Conservation (phyloP, 2,329 filamentous ascomycete genomes). For the Pseudopyrenochaeta lycopersici region DNA sequence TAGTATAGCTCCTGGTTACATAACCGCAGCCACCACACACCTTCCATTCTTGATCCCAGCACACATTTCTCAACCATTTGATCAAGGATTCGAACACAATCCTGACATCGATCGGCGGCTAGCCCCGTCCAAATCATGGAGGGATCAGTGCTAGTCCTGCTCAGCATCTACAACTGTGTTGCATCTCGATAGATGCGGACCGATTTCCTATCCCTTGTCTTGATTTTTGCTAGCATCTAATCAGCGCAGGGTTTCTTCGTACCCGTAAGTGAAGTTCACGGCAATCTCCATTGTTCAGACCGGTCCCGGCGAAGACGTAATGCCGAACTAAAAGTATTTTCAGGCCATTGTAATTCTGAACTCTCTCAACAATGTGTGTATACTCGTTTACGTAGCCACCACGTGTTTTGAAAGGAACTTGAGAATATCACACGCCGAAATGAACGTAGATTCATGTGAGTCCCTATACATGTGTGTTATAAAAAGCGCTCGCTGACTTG, state of each 20-base stretch:
- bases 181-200: slow-evolving; percentile 54
- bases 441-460: slow-evolving; percentile 59
- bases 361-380: slow-evolving; percentile 57
- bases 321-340: slow-evolving; percentile 57
- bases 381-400: slow-evolving; percentile 61
- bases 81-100: background rate
- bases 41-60: slow-evolving; percentile 8
- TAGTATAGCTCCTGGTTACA: slow-evolving; percentile 7
- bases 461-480: too few species aligned
- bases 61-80: slow-evolving; percentile 2
- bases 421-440: slow-evolving; percentile 46
- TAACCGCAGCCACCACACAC: slow-evolving; percentile 2
- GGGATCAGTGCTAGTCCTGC: slow-evolving; percentile 55
- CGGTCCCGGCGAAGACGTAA: slow-evolving; percentile 55
- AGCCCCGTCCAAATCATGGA: slow-evolving; percentile 21
- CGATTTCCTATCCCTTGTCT: slow-evolving; percentile 4
- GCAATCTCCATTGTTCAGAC: slow-evolving; percentile 60
- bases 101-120: slow-evolving; percentile 7
- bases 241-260: slow-evolving; percentile 29
- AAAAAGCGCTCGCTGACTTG: too few species aligned
- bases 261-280: slow-evolving; percentile 58
- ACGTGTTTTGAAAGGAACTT: slow-evolving; percentile 53
- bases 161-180: slow-evolving; percentile 60
- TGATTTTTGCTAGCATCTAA: slow-evolving; percentile 14
- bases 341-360: slow-evolving; percentile 53